phyloP scores from a whole-genome alignment of 345 rosid species.

The Salix koriyanagi region DNA sequence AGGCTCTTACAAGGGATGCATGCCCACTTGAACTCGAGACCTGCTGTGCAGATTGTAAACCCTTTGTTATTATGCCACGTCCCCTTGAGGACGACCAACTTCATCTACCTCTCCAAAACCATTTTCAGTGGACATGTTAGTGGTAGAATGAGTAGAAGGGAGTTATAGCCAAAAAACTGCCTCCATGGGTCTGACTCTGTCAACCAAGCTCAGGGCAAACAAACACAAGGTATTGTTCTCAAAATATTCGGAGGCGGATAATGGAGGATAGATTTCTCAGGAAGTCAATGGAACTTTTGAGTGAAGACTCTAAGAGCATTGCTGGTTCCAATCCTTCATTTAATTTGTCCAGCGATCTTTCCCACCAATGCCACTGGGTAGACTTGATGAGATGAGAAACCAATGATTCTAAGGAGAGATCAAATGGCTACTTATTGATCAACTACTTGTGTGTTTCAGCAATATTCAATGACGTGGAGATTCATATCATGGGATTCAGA shows the following conservation, averaged over 20 bases:
- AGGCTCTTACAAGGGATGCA: too few relatives aligned
- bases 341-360: slow-evolving; percentile 48
- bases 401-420: neutral
- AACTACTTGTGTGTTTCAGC: neutral
- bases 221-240: slow-evolving; percentile 33
- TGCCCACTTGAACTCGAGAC: too few relatives aligned
- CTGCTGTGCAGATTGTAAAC: rapidly evolving
- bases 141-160: slow-evolving; percentile 40
- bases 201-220: slow-evolving; percentile 75
- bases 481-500: neutral
- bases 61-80: rapidly evolving
- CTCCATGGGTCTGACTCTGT: slow-evolving; percentile 73
- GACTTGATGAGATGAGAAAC: slow-evolving; percentile 15
- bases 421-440: neutral
- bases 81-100: too few relatives aligned
- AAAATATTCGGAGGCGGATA: slow-evolving; percentile 22
- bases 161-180: slow-evolving; percentile 48
- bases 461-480: neutral
- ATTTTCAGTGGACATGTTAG: slow-evolving; percentile 32
- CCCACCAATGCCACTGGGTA: slow-evolving; percentile 37
- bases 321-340: slow-evolving; percentile 51
- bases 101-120: slow-evolving; percentile 49
- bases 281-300: slow-evolving; percentile 43
- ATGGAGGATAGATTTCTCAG: slow-evolving; percentile 35
- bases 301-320: slow-evolving; percentile 47